Conservation (phyloP, 306 rosid genomes). For the Cucurbita ficifolia region DNA sequence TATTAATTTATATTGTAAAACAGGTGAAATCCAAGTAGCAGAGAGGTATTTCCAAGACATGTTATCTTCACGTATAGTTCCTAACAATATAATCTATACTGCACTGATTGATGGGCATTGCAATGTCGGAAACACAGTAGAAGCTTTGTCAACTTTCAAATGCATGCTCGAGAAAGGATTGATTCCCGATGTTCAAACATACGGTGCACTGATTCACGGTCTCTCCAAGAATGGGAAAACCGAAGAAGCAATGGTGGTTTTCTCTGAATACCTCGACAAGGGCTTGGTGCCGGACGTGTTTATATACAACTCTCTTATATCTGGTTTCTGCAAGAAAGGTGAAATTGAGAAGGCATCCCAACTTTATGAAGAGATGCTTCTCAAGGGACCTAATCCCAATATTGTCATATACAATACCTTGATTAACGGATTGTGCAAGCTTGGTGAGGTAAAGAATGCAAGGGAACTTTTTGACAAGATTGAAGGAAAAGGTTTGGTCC, state of each 20-base stretch:
- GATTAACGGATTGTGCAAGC: conserved; percentile 35
- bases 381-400: conserved; percentile 22
- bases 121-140: conserved; percentile 17
- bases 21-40: conserved; percentile 23
- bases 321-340: conserved; percentile 27
- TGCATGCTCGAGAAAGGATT: conserved; percentile 18
- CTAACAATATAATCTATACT: conserved; percentile 18
- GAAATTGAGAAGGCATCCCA: conserved; percentile 20
- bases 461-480: conserved; percentile 21
- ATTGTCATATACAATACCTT: conserved; percentile 22
- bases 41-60: conserved; percentile 24
- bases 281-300: conserved; percentile 28
- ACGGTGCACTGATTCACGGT: conserved; percentile 23
- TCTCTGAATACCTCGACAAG: conserved; percentile 23
- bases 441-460: conserved; percentile 26
- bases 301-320: conserved; percentile 27
- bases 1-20: conserved; percentile 17
- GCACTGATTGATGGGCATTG: conserved; percentile 27
- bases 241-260: conserved; percentile 27
- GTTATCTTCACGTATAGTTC: conserved; percentile 18
- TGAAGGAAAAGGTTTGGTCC: conserved; percentile 22
- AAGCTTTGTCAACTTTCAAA: conserved; percentile 26
- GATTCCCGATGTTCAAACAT: conserved; percentile 20
- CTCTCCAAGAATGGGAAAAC: conserved; percentile 29
- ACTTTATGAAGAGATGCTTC: conserved; percentile 23